Percentiles rank a stretch among this genome's conserved stretches.
Conservation (phyloP, 805 yeast genomes). For the baker's yeast (Saccharomyces cerevisiae) region DNA sequence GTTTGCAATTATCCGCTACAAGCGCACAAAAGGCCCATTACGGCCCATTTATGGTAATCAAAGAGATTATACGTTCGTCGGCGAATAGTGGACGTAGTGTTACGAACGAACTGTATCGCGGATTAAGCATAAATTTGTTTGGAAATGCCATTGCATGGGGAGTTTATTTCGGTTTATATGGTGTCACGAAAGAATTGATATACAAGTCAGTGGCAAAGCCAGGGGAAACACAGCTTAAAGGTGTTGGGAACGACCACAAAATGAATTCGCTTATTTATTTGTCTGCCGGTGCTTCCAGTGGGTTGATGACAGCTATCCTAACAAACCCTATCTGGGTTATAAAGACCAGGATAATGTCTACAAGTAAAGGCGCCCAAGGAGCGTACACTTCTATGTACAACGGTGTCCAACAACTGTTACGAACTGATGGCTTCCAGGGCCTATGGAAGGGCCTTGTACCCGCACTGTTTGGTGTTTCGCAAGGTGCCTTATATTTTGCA, state of each 20-base stretch:
- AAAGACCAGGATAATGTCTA: conserved; percentile 78
- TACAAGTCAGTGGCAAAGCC: conserved; percentile 5
- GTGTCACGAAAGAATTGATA: conserved; percentile 43
- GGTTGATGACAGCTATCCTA: conserved; percentile 59
- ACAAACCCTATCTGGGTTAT: conserved; percentile 96
- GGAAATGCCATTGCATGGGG: conserved; percentile 92
- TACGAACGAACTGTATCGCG: conserved; percentile 49
- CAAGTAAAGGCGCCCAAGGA: conserved; percentile 13
- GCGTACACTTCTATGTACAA: conserved; percentile 46
- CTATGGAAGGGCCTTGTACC: conserved; percentile 73
- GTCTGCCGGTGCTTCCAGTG: conserved; percentile 58
- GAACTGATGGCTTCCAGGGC: conserved; percentile 49
- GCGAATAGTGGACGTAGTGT: conserved; percentile 3
- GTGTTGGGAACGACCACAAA: conserved; percentile 23
- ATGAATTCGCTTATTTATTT: conserved; percentile 42
- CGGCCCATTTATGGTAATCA: conserved; percentile 20
- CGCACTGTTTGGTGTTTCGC: conserved; percentile 72
- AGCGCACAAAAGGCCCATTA: conserved; percentile 16
- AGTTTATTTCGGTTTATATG: conserved; percentile 71
- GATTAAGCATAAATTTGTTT: conserved; percentile 66
- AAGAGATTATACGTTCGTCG: conserved; percentile 16
- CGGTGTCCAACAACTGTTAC: conserved; percentile 44
- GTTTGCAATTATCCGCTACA: conserved; percentile 57
- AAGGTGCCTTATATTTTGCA: conserved; percentile 83
- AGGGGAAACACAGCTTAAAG: conserved; percentile 1